Base-by-base conservation (phyloP, 129 eudicot genomes). In the Dittrichia graveolens region DNA sequence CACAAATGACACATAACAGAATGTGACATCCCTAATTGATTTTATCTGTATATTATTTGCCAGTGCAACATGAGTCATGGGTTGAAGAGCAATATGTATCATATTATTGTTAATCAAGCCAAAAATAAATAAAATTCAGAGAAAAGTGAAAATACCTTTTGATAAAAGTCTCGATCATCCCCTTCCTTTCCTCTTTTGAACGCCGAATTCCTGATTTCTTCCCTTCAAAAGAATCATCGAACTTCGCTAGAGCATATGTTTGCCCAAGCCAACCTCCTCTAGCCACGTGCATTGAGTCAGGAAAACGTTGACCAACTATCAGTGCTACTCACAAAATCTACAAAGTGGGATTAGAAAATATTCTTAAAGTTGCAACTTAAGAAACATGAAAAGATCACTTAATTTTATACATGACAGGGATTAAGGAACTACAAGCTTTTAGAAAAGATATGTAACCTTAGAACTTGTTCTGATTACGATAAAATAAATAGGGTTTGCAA, bases 131-230 rank as follows among this genome's bases (percentile, higher is more conserved):
- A 49, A 67, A 38, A 72, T 4, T 11, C 6, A 34, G 50, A 57
- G 60, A 68, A 50, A 19, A 6, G 34, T 8, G 74, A 69, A 39
- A 35, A 48, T 64, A 94, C 98, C 85, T 90, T 69, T 85, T 86
- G 53, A 94, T 90, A 79, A 94, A 94, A 61, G 92, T 80, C 84
- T 83, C 96, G 14, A 81, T 84, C 95, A 94, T 73, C 35, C 84
- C 63, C 83, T 94, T 94, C 80, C 98, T 73, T 83, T 94, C 96
- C 78, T 90, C 91, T 80, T 94, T 94, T 1, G 98, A 90, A 45
- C 86, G 98, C 37, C 96, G 79, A 75, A 72, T 83, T 50, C 95
- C 88, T 12, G 95, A 44, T 62, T 88, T 94, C 83, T 56, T 89
- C 24, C 88, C 93, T 19, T 85, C 95, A 57, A 84, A 81, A 19